Percentiles rank a stretch among this genome's conserved stretches.
Evolutionary conservation across 2,329 filamentous ascomycete species (phyloP).

Genomic region (Cladobotryum mycophilum): DNA sequence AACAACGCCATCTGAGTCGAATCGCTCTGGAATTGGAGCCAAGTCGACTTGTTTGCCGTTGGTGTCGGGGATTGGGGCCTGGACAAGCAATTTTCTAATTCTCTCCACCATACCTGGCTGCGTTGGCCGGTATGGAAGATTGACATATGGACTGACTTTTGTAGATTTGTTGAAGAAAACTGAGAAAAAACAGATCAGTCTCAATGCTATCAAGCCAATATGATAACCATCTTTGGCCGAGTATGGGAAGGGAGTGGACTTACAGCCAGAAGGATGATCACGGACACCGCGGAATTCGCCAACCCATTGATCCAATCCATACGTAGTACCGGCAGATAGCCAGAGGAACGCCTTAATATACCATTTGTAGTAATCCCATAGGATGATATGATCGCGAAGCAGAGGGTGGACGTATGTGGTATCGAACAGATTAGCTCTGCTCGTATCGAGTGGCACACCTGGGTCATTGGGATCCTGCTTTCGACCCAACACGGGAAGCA

Average conservation of each 20-base stretch:
- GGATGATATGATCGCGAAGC: conserved; percentile 29
- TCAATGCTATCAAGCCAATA: no score
- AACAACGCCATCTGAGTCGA: conserved; percentile 27
- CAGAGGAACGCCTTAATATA: conserved; percentile 32
- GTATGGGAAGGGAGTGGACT: neutral
- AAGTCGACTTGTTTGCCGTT: conserved; percentile 32
- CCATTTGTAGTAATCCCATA: conserved; percentile 37
- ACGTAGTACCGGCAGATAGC: conserved; percentile 30
- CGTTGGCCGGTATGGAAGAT: conserved; percentile 23
- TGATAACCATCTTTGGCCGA: no score
- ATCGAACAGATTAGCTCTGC: conserved; percentile 38
- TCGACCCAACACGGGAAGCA: conserved; percentile 15
- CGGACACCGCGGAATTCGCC: conserved; percentile 30
- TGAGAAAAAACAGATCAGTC: conserved; percentile 10
- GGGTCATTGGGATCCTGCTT: conserved; percentile 15
- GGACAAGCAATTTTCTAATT: conserved; percentile 29
- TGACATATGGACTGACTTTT: conserved; percentile 32
- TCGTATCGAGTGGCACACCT: conserved; percentile 36
- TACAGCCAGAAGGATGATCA: conserved; percentile 22
- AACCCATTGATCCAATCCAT: conserved; percentile 37
- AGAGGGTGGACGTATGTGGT: conserved; percentile 38
- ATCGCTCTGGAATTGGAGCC: conserved; percentile 34
- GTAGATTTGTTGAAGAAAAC: conserved; percentile 37
- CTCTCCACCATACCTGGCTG: conserved; percentile 16
- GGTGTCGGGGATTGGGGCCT: conserved; percentile 28